Percentiles rank a stretch among this genome's conserved stretches.
Conservation (phyloP, 768 basidiomycete species). For the Galerina marginata region DNA sequence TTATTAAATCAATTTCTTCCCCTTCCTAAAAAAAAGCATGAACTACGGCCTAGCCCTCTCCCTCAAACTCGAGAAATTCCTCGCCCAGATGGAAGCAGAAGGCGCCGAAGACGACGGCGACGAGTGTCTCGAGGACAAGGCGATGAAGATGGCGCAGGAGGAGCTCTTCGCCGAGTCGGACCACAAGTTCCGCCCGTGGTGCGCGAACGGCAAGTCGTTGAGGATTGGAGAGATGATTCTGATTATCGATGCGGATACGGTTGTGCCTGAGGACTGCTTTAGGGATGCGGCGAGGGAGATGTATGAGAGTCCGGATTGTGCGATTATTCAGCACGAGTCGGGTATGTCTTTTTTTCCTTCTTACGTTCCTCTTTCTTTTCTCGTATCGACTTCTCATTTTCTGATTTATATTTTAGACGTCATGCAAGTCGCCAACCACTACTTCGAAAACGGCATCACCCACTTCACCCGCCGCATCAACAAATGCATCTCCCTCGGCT, state of each 20-base stretch:
- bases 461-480: constrained; percentile 92
- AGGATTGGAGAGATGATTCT: constrained; percentile 82
- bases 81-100: constrained; percentile 48
- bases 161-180: constrained; percentile 69
- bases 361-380: background rate
- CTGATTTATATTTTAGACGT: constrained; percentile 46
- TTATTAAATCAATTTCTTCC: constrained; percentile 5
- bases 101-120: constrained; percentile 46
- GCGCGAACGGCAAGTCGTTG: constrained; percentile 73
- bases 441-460: constrained; percentile 90
- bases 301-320: constrained; percentile 75
- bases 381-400: background rate
- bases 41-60: constrained; percentile 73
- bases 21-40: constrained; percentile 54
- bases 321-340: constrained; percentile 90
- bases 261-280: constrained; percentile 84
- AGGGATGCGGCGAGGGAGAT: constrained; percentile 89
- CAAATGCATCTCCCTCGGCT: constrained; percentile 76
- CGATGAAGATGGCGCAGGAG: constrained; percentile 74
- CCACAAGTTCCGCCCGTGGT: constrained; percentile 67
- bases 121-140: constrained; percentile 72
- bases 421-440: constrained; percentile 88
- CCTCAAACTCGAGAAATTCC: constrained; percentile 61
- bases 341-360: constrained; percentile 41
- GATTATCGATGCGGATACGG: constrained; percentile 80